Evolutionary conservation across 495 filamentous ascomycete genomes (phyloP).

Genomic region (Choiromyces venosus): DNA sequence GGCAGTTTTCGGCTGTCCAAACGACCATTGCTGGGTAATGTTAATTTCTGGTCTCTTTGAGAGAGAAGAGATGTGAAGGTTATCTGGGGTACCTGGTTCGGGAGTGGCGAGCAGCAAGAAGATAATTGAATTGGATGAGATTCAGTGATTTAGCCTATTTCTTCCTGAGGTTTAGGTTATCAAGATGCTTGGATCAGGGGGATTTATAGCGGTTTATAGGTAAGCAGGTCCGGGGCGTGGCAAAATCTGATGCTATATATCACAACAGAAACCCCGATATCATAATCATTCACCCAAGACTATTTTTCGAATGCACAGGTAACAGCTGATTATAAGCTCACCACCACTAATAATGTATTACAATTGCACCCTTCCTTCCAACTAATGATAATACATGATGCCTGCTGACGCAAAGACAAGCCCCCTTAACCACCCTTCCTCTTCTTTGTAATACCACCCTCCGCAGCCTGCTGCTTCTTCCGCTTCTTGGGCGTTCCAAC

Average conservation of each 20-base stretch:
- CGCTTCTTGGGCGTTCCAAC: neutral
- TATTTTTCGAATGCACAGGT: neutral
- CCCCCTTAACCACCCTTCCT: neutral
- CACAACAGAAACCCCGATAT: neutral
- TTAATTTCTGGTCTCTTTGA: slow-evolving; percentile 20
- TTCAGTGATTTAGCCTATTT: neutral
- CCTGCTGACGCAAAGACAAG: neutral
- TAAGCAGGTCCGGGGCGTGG: neutral
- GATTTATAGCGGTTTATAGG: neutral
- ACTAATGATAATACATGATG: neutral
- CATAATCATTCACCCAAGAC: neutral
- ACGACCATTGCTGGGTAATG: neutral
- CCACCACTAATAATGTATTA: neutral
- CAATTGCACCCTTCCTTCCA: neutral
- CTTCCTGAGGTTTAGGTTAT: neutral
- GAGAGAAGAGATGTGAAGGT: neutral
- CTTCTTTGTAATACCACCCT: slow-evolving; percentile 2
- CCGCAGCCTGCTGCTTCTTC: slow-evolving; percentile 5
- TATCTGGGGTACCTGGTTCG: neutral
- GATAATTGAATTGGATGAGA: neutral
- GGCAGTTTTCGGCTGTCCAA: slow-evolving; percentile 38
- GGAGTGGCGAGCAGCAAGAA: neutral
- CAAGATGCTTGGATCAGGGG: neutral
- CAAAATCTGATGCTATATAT: neutral
- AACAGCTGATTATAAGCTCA: neutral